Conservation (phyloP, 257 asterid genomes). For the Misopates orontium region DNA sequence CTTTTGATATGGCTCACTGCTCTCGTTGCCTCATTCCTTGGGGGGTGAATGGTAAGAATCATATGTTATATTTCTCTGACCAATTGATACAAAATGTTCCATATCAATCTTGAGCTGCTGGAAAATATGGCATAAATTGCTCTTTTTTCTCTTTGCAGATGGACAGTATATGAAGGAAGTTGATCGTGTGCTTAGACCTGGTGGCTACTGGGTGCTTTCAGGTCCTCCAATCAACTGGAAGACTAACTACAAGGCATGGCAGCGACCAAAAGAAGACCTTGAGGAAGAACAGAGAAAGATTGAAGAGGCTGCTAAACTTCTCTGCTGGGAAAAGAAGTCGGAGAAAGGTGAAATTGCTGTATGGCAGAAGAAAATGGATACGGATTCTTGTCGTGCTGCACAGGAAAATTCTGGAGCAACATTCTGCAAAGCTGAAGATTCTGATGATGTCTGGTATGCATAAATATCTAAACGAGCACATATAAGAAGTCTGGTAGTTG, state of each 20-base stretch:
- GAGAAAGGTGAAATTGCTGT: slow-evolving; percentile 55
- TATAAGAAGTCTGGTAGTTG: not conserved
- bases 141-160: slow-evolving; percentile 38
- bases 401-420: slow-evolving; percentile 50
- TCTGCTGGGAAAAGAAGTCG: slow-evolving; percentile 60
- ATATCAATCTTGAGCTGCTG: not conserved
- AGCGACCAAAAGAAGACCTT: slow-evolving; percentile 53
- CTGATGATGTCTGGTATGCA: slow-evolving; percentile 56
- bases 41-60: slow-evolving; percentile 50
- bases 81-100: not conserved
- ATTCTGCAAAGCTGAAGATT: slow-evolving; percentile 43
- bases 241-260: slow-evolving; percentile 53
- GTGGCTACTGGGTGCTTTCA: slow-evolving; percentile 71
- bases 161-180: slow-evolving; percentile 66
- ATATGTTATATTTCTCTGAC: not conserved
- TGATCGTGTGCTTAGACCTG: slow-evolving; percentile 68
- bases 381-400: slow-evolving; percentile 42
- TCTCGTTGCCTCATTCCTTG: slow-evolving; percentile 68
- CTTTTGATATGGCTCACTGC: slow-evolving; percentile 41
- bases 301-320: slow-evolving; percentile 53
- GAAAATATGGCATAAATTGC: slow-evolving; percentile 11
- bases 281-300: slow-evolving; percentile 56
- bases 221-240: slow-evolving; percentile 72
- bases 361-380: slow-evolving; percentile 52
- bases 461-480: not conserved